Percentiles rank a stretch among this genome's conserved stretches.
These are phyloP conservation scores for Puccinia hordei DNA, from an alignment of 1,284 basidiomycete species.

Conservation along the genomic window DNA sequence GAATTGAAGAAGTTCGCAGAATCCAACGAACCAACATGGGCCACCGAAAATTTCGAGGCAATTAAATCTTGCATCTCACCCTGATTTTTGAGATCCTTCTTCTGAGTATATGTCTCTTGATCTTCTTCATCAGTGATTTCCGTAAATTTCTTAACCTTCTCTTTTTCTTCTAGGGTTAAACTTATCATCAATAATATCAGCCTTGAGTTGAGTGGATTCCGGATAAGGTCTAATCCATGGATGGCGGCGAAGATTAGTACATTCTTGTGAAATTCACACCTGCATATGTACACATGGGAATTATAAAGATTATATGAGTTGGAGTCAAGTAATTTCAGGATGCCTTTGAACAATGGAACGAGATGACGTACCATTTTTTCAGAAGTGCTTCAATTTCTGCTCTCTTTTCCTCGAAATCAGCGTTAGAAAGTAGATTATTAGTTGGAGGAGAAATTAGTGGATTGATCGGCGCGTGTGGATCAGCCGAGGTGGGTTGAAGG, in stretches of 20 bases:
- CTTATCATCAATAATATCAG: slow-evolving; percentile 17
- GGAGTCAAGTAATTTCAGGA: too few relatives aligned
- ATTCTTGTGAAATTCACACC: slow-evolving; percentile 44
- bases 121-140: slow-evolving; percentile 2
- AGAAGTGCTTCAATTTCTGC: slow-evolving; percentile 23
- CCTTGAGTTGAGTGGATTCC: slow-evolving; percentile 12
- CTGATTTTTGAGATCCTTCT: background rate
- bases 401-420: slow-evolving; percentile 16
- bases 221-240: slow-evolving; percentile 31
- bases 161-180: background rate
- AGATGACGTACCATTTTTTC: slow-evolving; percentile 26
- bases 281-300: background rate
- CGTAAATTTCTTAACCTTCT: background rate
- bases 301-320: background rate
- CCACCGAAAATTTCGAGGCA: slow-evolving; percentile 27
- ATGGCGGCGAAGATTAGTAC: slow-evolving; percentile 41
- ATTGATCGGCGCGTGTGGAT: background rate
- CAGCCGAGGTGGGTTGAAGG: background rate
- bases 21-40: slow-evolving; percentile 14
- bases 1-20: slow-evolving; percentile 6
- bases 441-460: background rate
- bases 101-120: background rate
- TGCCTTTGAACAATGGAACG: background rate
- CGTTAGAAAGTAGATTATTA: slow-evolving; percentile 1
- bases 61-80: background rate